phyloP scores from a whole-genome alignment of 352 stramenopile genomes.

The Phytopythium delawarense region DNA sequence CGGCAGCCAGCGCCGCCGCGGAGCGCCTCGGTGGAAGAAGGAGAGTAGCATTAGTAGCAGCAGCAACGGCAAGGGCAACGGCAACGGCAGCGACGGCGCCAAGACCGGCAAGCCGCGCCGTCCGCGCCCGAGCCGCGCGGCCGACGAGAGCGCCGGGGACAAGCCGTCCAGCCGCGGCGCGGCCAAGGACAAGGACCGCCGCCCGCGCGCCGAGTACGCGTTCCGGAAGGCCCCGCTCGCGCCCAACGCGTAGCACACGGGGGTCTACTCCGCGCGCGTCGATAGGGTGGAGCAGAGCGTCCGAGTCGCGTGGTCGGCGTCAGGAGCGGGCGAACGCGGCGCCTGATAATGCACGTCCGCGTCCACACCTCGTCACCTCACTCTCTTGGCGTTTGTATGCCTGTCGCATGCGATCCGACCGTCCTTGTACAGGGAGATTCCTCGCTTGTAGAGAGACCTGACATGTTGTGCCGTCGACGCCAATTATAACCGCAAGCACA shows the following conservation, averaged over 20 bases:
- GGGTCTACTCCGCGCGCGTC: too few relatives aligned
- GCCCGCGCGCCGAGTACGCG: slow-evolving; percentile 27
- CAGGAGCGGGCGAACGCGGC: too few relatives aligned
- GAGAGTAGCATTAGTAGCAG: slow-evolving; percentile 34
- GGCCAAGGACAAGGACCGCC: slow-evolving; percentile 34
- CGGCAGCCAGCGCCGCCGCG: slow-evolving; percentile 29
- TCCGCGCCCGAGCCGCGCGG: slow-evolving; percentile 22
- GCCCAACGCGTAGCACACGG: slow-evolving; percentile 18
- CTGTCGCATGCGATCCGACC: neutral
- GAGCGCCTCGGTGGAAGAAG: slow-evolving; percentile 29
- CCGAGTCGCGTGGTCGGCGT: too few relatives aligned
- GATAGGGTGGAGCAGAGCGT: too few relatives aligned
- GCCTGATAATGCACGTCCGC: neutral
- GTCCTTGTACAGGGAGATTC: slow-evolving; percentile 1
- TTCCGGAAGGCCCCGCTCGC: slow-evolving; percentile 40
- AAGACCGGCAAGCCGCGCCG: slow-evolving; percentile 28
- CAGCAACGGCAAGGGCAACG: slow-evolving; percentile 17
- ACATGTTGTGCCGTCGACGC: neutral
- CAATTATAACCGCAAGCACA: neutral
- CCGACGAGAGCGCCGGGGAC: slow-evolving; percentile 19
- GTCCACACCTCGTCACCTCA: neutral
- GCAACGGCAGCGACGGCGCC: slow-evolving; percentile 20
- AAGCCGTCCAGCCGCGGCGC: slow-evolving; percentile 18
- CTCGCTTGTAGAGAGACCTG: neutral
- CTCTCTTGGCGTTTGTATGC: neutral